Base-by-base conservation (phyloP, 768 basidiomycete genomes). In the Pleurotus djamor region DNA sequence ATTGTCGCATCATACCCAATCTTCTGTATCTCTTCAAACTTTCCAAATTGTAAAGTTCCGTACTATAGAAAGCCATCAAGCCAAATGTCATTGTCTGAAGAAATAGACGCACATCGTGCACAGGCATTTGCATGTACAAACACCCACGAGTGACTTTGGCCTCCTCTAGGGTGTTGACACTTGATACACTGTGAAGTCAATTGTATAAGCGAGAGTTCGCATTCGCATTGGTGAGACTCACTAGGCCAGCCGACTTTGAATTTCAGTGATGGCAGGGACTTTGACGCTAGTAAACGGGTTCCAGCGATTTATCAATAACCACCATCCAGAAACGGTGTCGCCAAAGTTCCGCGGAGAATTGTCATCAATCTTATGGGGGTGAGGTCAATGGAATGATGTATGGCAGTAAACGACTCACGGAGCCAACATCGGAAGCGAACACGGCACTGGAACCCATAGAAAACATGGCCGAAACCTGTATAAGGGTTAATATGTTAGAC, bases 241-340 rank as follows among this genome's bases (percentile, higher is more conserved):
- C 96, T 98, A 99, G 55, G 96, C 93, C 49, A 99, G 80, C 12
- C 97, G 87, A 71, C 89, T 88, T 73, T 96, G 95, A 58, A 97
- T 94, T 71, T 96, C 94, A 10, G 95, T 91, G 65, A 96, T 94
- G 12, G 89, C 87, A 36, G 95, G 95, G 14, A 96, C 83, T 58
- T 81, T 85, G 36, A 87, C 84, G 67, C 80, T 85, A 5, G 91
- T 91, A 69, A 95, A 95, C 0, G 94, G 94, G 67, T 95, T 96
- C 88, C 87, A 98, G 52, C 94, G 79, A 71, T 97, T 98, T 61
- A 98, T 69, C 54, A 98, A 76, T 14, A 98, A 82, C 92, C 94
- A 98, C 88, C 92, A 97, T 33, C 97, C 97, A 3, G 95, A 97
- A 2, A 99, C 82, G 0, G 92, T 88, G 66, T 99, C 97, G 4